Conservation (phyloP, 768 basidiomycete genomes). For the Termitomyces sp. region DNA sequence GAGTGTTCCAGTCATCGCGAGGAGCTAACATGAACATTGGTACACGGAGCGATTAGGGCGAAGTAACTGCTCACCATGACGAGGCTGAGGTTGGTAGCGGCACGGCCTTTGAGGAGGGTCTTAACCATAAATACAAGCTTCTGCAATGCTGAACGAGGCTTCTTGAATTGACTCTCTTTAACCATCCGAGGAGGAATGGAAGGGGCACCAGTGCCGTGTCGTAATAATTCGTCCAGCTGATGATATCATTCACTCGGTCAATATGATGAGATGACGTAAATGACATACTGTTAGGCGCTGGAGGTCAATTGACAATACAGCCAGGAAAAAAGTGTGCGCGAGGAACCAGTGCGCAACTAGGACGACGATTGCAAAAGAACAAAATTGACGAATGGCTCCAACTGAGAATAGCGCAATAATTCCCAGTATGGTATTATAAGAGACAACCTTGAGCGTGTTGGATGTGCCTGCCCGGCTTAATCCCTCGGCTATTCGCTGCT, state of each 20-base stretch:
- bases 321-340: conserved; percentile 92
- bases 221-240: conserved; percentile 81
- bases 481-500: conserved; percentile 88
- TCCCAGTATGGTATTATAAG: conserved; percentile 79
- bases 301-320: conserved; percentile 93
- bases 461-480: conserved; percentile 86
- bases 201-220: conserved; percentile 56
- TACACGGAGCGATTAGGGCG: conserved; percentile 5
- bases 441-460: conserved; percentile 87
- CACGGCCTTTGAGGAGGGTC: conserved; percentile 56
- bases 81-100: conserved; percentile 75
- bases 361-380: conserved; percentile 89
- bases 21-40: conserved; percentile 40
- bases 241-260: conserved; percentile 9
- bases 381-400: conserved; percentile 88
- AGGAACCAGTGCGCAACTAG: conserved; percentile 97
- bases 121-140: conserved; percentile 36
- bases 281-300: conserved; percentile 77
- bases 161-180: conserved; percentile 26
- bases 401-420: conserved; percentile 68
- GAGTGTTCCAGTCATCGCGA: conserved; percentile 69
- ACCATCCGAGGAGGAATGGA: conserved; percentile 25
- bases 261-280: not conserved
- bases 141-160: conserved; percentile 38
- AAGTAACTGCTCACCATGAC: conserved; percentile 48